A percentile compares a stretch with the other conserved stretches of the same genome.
Evolutionary conservation across 2,329 filamentous ascomycete species (phyloP).

Genomic region (Penicillium expansum): DNA sequence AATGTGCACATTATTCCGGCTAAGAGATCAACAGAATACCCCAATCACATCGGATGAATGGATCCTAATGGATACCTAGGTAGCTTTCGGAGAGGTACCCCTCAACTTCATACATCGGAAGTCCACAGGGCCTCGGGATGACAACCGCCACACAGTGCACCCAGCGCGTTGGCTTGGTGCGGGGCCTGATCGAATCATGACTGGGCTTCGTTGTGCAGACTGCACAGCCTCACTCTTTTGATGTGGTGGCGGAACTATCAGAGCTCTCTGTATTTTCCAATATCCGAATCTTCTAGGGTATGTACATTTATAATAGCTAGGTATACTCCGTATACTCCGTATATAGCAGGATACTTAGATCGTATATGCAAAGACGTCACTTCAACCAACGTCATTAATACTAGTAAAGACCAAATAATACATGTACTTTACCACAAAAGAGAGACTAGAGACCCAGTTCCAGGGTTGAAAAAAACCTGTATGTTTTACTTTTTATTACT

Average conservation of each 20-base stretch:
- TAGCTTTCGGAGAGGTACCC: constrained; percentile 1
- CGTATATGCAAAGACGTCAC: constrained; percentile 16
- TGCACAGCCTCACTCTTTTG: constrained; percentile 32
- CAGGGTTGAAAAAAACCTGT: constrained; percentile 18
- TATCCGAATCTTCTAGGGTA: neutral
- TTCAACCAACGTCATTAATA: constrained; percentile 2
- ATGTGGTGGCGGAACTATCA: constrained; percentile 15
- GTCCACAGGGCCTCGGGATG: neutral
- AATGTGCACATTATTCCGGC: neutral
- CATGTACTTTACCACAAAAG: constrained; percentile 13
- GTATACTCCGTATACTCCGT: too few species aligned
- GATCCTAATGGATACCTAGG: neutral
- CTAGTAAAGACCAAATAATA: neutral
- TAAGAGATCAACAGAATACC: neutral
- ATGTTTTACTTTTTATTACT: neutral
- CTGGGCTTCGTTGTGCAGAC: constrained; percentile 5
- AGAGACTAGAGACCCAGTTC: constrained; percentile 24
- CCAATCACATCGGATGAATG: neutral
- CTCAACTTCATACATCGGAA: neutral
- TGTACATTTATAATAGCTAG: neutral
- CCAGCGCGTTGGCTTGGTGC: constrained; percentile 25
- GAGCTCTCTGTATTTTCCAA: constrained; percentile 5
- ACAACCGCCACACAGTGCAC: constrained; percentile 21
- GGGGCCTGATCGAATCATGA: constrained; percentile 27
- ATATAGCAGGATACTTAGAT: too few species aligned